phyloP scores from a whole-genome alignment of 2,329 filamentous ascomycete species.

The Exophiala xenobiotica region DNA sequence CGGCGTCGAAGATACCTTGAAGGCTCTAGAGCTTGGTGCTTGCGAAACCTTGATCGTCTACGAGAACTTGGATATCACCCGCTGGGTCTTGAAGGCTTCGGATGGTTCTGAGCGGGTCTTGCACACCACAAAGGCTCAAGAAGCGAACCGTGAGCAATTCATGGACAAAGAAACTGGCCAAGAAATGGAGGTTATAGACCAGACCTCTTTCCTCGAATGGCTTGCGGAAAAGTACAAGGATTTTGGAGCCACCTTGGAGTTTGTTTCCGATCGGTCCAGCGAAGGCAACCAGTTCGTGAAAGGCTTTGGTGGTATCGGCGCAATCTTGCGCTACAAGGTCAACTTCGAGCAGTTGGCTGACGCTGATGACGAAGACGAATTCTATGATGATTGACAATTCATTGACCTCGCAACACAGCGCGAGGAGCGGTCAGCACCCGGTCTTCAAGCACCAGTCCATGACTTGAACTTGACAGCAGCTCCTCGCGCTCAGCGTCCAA shows the following conservation, averaged over 20 bases:
- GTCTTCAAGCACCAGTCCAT: neutral
- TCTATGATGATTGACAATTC: slow-evolving; percentile 66
- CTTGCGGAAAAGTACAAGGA: slow-evolving; percentile 98
- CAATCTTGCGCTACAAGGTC: slow-evolving; percentile 97
- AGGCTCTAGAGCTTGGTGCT: slow-evolving; percentile 92
- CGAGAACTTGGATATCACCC: slow-evolving; percentile 92
- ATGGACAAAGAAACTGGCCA: slow-evolving; percentile 93
- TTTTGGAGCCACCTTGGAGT: slow-evolving; percentile 92
- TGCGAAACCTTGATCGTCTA: slow-evolving; percentile 94
- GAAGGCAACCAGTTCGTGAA: slow-evolving; percentile 99
- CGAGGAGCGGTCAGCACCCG: slow-evolving; percentile 77
- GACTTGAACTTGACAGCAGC: slow-evolving; percentile 23
- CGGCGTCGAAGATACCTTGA: slow-evolving; percentile 94
- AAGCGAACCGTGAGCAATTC: slow-evolving; percentile 78
- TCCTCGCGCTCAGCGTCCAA: slow-evolving; percentile 34
- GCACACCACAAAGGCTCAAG: slow-evolving; percentile 85
- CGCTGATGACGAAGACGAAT: slow-evolving; percentile 80
- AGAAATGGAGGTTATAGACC: slow-evolving; percentile 91
- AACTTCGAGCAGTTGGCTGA: slow-evolving; percentile 99
- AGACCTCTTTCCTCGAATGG: slow-evolving; percentile 97
- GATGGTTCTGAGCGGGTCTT: slow-evolving; percentile 70
- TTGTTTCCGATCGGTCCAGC: slow-evolving; percentile 94
- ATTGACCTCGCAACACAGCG: slow-evolving; percentile 38
- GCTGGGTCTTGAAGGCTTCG: slow-evolving; percentile 83
- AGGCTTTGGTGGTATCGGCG: slow-evolving; percentile 97